These are phyloP conservation scores for Fusarium burgessii DNA, from an alignment of 2,329 filamentous ascomycete species.

Conservation along the genomic window DNA sequence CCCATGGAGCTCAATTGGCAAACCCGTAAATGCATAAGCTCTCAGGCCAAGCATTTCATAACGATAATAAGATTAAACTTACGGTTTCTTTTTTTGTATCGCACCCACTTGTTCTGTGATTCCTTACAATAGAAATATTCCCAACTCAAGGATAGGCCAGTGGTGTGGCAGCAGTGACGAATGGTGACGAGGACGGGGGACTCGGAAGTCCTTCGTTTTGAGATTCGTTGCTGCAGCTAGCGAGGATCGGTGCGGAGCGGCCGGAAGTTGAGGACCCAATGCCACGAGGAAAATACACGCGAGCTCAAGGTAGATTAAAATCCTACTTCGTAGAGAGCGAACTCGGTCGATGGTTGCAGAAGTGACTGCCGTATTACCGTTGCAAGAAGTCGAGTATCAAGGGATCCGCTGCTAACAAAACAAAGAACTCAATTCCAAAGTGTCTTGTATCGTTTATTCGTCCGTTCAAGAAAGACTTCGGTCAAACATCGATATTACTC, in stretches of 20 bases:
- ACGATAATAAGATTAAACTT: constrained; percentile 15
- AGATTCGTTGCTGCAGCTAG: constrained; percentile 39
- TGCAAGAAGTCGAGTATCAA: constrained; percentile 2
- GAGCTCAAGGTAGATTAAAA: constrained; percentile 30
- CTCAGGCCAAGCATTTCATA: neutral
- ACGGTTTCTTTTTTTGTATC: constrained; percentile 10
- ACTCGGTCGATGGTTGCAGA: constrained; percentile 13
- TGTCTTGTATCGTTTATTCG: constrained; percentile 4
- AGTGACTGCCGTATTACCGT: constrained; percentile 9
- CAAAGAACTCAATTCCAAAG: constrained; percentile 19
- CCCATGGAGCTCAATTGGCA: constrained; percentile 8
- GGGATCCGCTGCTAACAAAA: constrained; percentile 1
- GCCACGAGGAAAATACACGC: constrained; percentile 27
- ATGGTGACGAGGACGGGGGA: constrained; percentile 32
- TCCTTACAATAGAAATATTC: constrained; percentile 23
- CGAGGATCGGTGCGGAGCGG: constrained; percentile 38
- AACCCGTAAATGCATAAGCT: neutral
- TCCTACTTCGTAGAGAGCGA: constrained; percentile 15
- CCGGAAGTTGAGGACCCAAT: constrained; percentile 36
- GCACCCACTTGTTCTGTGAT: constrained; percentile 14
- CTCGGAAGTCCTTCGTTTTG: constrained; percentile 26
- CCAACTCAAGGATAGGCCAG: constrained; percentile 31
- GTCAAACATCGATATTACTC: constrained; percentile 26
- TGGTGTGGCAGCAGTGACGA: constrained; percentile 43
- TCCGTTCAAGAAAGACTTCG: constrained; percentile 24